Percentiles rank a stretch among this genome's conserved stretches.
phyloP scores from a whole-genome alignment of 768 basidiomycete species.

The Suillus paluster region DNA sequence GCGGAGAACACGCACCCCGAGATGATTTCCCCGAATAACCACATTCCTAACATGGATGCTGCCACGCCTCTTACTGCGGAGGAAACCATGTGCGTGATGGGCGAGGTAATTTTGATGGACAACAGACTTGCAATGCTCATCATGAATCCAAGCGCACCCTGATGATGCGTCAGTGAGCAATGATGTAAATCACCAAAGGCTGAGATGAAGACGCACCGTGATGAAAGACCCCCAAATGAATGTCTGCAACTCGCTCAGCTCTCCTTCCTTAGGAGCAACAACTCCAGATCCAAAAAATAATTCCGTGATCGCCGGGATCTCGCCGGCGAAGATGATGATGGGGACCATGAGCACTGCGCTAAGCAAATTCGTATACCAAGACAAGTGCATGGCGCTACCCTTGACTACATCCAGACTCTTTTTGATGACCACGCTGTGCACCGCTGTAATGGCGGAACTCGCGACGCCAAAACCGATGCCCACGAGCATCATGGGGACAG shows the following conservation, averaged over 20 bases:
- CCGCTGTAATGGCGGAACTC: slow-evolving; percentile 84
- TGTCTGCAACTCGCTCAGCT: slow-evolving; percentile 55
- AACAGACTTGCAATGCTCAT: slow-evolving; percentile 94
- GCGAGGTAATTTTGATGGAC: slow-evolving; percentile 96
- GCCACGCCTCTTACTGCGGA: slow-evolving; percentile 95
- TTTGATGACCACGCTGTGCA: slow-evolving; percentile 96
- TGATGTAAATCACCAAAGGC: background rate
- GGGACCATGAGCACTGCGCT: slow-evolving; percentile 77
- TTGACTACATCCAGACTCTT: slow-evolving; percentile 77
- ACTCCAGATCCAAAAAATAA: slow-evolving; percentile 58
- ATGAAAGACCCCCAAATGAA: slow-evolving; percentile 82
- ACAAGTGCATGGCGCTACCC: slow-evolving; percentile 82
- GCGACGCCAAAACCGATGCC: slow-evolving; percentile 84
- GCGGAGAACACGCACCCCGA: slow-evolving; percentile 58
- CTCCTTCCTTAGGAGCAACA: slow-evolving; percentile 39
- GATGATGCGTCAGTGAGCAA: slow-evolving; percentile 8
- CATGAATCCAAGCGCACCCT: slow-evolving; percentile 90
- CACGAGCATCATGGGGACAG: slow-evolving; percentile 55
- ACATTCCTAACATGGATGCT: slow-evolving; percentile 82
- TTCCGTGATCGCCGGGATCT: slow-evolving; percentile 63
- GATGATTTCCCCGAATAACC: slow-evolving; percentile 81
- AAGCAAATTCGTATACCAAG: slow-evolving; percentile 91
- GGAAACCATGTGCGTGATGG: slow-evolving; percentile 97
- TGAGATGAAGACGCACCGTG: slow-evolving; percentile 54
- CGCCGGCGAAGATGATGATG: slow-evolving; percentile 74